Evolutionary conservation across 371 early-diverging fungal species (phyloP), one percentile per base, ranked within the genome.

Genomic region (Amoeboaphelidium protococcarum): DNA sequence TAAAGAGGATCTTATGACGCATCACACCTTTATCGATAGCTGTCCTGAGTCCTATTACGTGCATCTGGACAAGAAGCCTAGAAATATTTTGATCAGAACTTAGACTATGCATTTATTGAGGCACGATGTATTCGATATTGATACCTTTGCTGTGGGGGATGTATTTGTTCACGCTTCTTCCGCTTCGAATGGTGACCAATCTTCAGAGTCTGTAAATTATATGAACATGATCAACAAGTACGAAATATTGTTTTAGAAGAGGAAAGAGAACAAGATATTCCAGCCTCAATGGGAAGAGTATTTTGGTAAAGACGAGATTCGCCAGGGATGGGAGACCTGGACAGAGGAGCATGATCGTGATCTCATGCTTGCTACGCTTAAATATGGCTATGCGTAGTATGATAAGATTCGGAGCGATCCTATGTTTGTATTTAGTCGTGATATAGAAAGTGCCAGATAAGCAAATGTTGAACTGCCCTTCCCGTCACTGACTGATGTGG

Each of bases 381-480:
- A 74, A 46, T 72, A 83, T 50, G 87, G 87, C 1, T 87, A 82
- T 55, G 72, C 74, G 45, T 74, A 78, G 56, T 73, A 76, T 41
- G 60, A 63, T 19, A 61, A 21, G 0, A 46, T 46, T 1, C 26
- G 23, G 25, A 31, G n/a, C 16, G 46, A 46, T 37, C 3, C 67
- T 45, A 10, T 3, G 20, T 40, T 47, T 52, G 58, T 40, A 25
- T 40, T 57, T n/a, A n/a, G n/a, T n/a, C n/a, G n/a, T n/a, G n/a
- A n/a, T n/a, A n/a, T n/a, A n/a, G n/a, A n/a, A n/a, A n/a, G n/a
- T n/a, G n/a, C n/a, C n/a, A n/a, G n/a, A n/a, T n/a, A n/a, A n/a
- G n/a, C n/a, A n/a, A n/a, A n/a, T n/a, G n/a, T n/a, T n/a, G n/a
- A n/a, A n/a, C n/a, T n/a, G n/a, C n/a, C n/a, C n/a, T n/a, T n/a